Percentiles rank a stretch among this genome's conserved stretches.
phyloP scores from a whole-genome alignment of 495 filamentous ascomycete species.

The Penicillium arizonense region DNA sequence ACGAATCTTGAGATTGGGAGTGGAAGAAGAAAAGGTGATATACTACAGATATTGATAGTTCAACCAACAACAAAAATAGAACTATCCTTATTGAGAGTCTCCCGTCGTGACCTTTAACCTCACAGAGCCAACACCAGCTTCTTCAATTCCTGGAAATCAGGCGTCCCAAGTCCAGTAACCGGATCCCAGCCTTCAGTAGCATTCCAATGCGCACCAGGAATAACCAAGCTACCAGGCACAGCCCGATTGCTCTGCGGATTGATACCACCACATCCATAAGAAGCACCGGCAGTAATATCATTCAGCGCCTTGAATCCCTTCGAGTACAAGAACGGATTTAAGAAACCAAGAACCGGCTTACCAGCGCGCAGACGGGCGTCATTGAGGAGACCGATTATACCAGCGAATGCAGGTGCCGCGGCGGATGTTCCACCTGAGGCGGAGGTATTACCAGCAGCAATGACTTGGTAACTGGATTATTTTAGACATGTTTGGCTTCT shows the following conservation, averaged over 20 bases:
- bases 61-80: too few relatives aligned
- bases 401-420: constrained; percentile 46
- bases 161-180: constrained; percentile 46
- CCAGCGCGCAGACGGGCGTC: constrained; percentile 46
- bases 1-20: neutral
- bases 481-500: neutral
- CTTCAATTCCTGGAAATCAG: constrained; percentile 38
- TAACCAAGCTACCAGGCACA: constrained; percentile 24
- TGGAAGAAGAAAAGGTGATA: too few relatives aligned
- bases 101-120: too few relatives aligned
- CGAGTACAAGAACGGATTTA: constrained; percentile 52
- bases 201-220: constrained; percentile 34
- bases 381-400: constrained; percentile 49
- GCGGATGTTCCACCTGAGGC: constrained; percentile 52
- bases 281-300: constrained; percentile 30
- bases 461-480: constrained; percentile 19
- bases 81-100: too few relatives aligned
- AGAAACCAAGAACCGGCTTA: constrained; percentile 48
- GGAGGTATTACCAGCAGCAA: constrained; percentile 28
- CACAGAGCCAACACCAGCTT: constrained; percentile 26
- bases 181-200: constrained; percentile 47
- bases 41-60: too few relatives aligned
- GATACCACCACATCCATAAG: constrained; percentile 28
- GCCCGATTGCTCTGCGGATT: constrained; percentile 24
- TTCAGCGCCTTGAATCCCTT: constrained; percentile 26